Base-by-base conservation (phyloP, 208 protist species). In the Wallacemonas sp. region DNA sequence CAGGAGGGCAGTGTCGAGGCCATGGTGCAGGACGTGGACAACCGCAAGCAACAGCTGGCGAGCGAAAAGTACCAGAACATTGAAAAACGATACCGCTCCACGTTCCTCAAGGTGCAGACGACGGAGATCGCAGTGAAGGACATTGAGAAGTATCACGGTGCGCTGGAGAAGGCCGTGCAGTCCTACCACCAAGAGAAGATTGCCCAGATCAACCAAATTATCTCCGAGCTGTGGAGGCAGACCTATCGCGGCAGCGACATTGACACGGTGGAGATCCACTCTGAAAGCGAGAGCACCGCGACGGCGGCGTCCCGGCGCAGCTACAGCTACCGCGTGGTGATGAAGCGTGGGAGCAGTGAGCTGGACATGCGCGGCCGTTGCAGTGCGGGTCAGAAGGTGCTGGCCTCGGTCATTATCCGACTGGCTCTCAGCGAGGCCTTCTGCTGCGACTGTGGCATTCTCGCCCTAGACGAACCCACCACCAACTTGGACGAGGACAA, bases 391-490 rank as follows among this genome's bases (percentile, higher is more conserved):
- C 98, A 99, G 68, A 98, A 98, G 66, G 93, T 99, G 13, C 79
- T 99, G 1, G 99, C 99, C 1, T 99, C 93, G 10, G 76, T 99
- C 0, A 84, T 99, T 24, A 99, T 99, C 70, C 86, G 99, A n/a
- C 72, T 99, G 15, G 98, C 99, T 2, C 78, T 99, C 1, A 98
- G 98, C 42, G 97, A 99, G 64, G 96, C 97, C 2, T 99, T 99
- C 74, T 99, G 97, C 81, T 85, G 94, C 44, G 96, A 99, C 48
- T 99, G 99, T 79, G 98, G 98, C 60, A 98, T 99, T 52, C 87
- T 99, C 1, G 98, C 99, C 2, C 83, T 99, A 4, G 99, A 99
- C 71, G 99, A 99, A 78, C 99, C 99, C 6, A 99, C 99, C 6
- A 99, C 98, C 21, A 99, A 99, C 71, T 86, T 99, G 4, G 99